Conservation (phyloP, 176 grass and related monocot species). For the Calamus simplicifolius region DNA sequence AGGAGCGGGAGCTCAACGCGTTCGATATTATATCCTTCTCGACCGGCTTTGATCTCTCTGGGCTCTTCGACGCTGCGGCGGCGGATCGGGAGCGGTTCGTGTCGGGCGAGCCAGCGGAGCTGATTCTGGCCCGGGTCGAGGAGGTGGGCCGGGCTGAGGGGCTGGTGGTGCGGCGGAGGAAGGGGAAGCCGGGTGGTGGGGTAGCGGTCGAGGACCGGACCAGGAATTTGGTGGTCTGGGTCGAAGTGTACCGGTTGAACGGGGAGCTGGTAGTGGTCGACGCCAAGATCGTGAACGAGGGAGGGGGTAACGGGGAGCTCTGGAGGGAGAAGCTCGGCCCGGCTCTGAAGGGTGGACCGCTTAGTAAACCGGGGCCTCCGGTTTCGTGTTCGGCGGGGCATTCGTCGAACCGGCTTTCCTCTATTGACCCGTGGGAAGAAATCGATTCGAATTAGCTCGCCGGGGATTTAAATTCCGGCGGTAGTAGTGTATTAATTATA, state of each 20-base stretch:
- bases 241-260: constrained; percentile 24
- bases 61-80: constrained; percentile 8
- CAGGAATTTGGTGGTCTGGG: constrained; percentile 18
- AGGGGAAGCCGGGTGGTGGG: constrained; percentile 14
- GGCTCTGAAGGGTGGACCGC: not conserved
- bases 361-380: not conserved
- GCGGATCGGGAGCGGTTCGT: constrained; percentile 17
- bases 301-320: constrained; percentile 3
- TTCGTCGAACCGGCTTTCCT: not conserved
- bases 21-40: constrained; percentile 32
- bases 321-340: constrained; percentile 23
- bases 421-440: not conserved
- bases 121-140: constrained; percentile 22
- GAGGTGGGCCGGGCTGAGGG: constrained; percentile 10
- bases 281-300: constrained; percentile 9
- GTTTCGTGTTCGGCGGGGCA: not conserved
- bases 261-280: constrained; percentile 21
- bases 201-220: constrained; percentile 16
- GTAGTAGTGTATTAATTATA: too few relatives aligned
- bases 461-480: too few relatives aligned
- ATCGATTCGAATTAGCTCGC: not conserved
- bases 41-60: constrained; percentile 20
- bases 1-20: constrained; percentile 19
- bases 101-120: not conserved
- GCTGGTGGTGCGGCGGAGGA: constrained; percentile 10